Percentiles rank a stretch among this genome's conserved stretches.
Evolutionary conservation across 2,329 filamentous ascomycete genomes (phyloP).

Genomic region (Colletotrichum phormii): DNA sequence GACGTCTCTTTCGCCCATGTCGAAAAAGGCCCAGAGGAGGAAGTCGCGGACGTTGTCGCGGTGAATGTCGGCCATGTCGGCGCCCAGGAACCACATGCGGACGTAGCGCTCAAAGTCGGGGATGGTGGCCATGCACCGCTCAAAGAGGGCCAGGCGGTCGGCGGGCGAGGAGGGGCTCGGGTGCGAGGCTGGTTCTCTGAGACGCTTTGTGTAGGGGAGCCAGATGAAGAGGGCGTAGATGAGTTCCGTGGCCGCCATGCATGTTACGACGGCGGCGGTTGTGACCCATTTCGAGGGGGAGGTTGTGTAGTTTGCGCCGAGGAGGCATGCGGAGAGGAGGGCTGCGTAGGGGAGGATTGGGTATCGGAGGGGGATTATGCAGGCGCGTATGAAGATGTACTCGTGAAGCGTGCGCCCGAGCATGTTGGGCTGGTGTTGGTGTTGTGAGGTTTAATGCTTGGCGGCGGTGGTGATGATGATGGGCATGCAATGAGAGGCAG

Average conservation of each 20-base stretch:
- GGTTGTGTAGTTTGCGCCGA: slow-evolving; percentile 34
- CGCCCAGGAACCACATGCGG: slow-evolving; percentile 74
- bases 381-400: slow-evolving; percentile 54
- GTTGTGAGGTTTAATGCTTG: neutral
- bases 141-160: slow-evolving; percentile 67
- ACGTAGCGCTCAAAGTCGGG: slow-evolving; percentile 68
- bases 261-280: slow-evolving; percentile 2
- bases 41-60: slow-evolving; percentile 78
- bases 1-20: neutral
- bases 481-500: neutral
- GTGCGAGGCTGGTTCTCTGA: slow-evolving; percentile 53
- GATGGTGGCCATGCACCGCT: slow-evolving; percentile 65
- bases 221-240: slow-evolving; percentile 57
- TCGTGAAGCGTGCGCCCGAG: slow-evolving; percentile 33
- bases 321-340: slow-evolving; percentile 42
- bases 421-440: slow-evolving; percentile 10
- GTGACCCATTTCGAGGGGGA: slow-evolving; percentile 43
- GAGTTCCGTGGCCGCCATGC: slow-evolving; percentile 49
- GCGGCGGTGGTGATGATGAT: neutral
- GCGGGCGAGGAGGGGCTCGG: slow-evolving; percentile 55
- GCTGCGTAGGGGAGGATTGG: slow-evolving; percentile 57
- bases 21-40: slow-evolving; percentile 69
- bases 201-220: slow-evolving; percentile 52
- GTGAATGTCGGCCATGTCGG: slow-evolving; percentile 66
- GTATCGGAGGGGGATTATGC: slow-evolving; percentile 61